A percentile compares a stretch with the other conserved stretches of the same genome.
Evolutionary conservation across 2,329 filamentous ascomycete species (phyloP).

Genomic region (Apiospora hydei): DNA sequence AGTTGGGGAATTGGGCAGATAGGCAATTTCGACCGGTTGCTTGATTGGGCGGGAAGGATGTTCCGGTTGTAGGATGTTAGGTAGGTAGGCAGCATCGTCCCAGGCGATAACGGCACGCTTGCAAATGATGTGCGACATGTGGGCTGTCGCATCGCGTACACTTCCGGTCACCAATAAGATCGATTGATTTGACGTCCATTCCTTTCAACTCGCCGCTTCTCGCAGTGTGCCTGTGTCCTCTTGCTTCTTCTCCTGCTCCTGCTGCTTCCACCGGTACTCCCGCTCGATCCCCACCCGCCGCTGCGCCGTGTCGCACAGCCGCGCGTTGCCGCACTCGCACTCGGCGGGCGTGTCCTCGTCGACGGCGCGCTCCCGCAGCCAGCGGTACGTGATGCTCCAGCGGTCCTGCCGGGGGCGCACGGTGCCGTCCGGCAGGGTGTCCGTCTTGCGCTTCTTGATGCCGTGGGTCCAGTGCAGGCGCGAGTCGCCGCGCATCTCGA

Average conservation of each 20-base stretch:
- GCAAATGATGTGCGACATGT: too few species aligned
- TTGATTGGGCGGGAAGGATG: not conserved
- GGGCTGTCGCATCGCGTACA: too few species aligned
- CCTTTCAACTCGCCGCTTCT: not conserved
- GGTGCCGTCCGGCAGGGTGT: constrained; percentile 53
- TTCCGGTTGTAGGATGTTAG: too few species aligned
- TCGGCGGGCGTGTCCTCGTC: constrained; percentile 34
- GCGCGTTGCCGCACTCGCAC: constrained; percentile 58
- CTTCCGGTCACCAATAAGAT: not conserved
- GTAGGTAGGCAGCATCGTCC: not conserved
- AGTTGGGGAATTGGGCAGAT: not conserved
- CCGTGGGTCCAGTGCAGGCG: constrained; percentile 63
- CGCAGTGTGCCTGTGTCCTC: not conserved
- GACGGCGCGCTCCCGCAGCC: constrained; percentile 50
- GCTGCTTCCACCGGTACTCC: constrained; percentile 57
- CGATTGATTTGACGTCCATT: not conserved
- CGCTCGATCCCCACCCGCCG: constrained; percentile 52
- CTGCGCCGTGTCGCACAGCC: constrained; percentile 61
- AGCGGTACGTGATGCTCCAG: constrained; percentile 64
- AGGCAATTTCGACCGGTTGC: too few species aligned
- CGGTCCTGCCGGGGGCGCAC: constrained; percentile 51
- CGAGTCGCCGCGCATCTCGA: constrained; percentile 58
- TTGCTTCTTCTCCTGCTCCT: not conserved
- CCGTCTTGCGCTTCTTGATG: constrained; percentile 61
- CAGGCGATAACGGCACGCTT: not conserved